These are phyloP conservation scores for Artomyces pyxidatus DNA, from an alignment of 768 basidiomycete species.

Conservation along the genomic window DNA sequence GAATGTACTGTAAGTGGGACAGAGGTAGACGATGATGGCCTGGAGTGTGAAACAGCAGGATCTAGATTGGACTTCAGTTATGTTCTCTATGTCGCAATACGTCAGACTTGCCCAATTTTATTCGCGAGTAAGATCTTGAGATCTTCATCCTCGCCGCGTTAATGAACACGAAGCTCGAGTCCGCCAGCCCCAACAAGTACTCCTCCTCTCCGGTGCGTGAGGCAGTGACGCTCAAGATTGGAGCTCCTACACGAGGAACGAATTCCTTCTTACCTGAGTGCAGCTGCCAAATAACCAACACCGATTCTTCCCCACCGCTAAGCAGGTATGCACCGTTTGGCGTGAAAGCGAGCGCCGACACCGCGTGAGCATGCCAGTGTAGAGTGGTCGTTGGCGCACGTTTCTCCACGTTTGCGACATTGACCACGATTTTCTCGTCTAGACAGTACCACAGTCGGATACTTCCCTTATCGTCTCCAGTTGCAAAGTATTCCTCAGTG, in stretches of 20 bases:
- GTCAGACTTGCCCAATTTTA: slow-evolving; percentile 59
- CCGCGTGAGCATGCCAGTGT: slow-evolving; percentile 97
- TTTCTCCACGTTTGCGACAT: slow-evolving; percentile 60
- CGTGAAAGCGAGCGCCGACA: slow-evolving; percentile 81
- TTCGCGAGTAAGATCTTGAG: slow-evolving; percentile 61
- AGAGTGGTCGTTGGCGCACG: slow-evolving; percentile 76
- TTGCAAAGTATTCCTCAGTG: slow-evolving; percentile 87
- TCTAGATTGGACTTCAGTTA: slow-evolving; percentile 20
- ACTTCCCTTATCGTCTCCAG: slow-evolving; percentile 79
- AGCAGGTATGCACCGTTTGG: slow-evolving; percentile 87
- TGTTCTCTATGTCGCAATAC: slow-evolving; percentile 6
- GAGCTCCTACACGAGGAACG: slow-evolving; percentile 84
- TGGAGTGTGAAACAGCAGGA: slow-evolving; percentile 26
- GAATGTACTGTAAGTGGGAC: slow-evolving; percentile 74
- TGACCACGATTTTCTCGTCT: slow-evolving; percentile 41
- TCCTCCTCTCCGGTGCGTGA: slow-evolving; percentile 67
- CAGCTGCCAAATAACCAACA: slow-evolving; percentile 96
- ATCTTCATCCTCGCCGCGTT: slow-evolving; percentile 66
- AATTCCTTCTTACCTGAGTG: slow-evolving; percentile 86
- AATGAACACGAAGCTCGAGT: slow-evolving; percentile 75
- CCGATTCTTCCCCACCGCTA: slow-evolving; percentile 92
- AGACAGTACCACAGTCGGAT: slow-evolving; percentile 93
- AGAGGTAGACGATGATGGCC: slow-evolving; percentile 32
- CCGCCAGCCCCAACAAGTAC: slow-evolving; percentile 74
- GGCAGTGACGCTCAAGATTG: slow-evolving; percentile 65